Percentiles rank a stretch among this genome's conserved stretches.
Evolutionary conservation across 768 basidiomycete species (phyloP).

Genomic region (Termitomyces bulborhizus): DNA sequence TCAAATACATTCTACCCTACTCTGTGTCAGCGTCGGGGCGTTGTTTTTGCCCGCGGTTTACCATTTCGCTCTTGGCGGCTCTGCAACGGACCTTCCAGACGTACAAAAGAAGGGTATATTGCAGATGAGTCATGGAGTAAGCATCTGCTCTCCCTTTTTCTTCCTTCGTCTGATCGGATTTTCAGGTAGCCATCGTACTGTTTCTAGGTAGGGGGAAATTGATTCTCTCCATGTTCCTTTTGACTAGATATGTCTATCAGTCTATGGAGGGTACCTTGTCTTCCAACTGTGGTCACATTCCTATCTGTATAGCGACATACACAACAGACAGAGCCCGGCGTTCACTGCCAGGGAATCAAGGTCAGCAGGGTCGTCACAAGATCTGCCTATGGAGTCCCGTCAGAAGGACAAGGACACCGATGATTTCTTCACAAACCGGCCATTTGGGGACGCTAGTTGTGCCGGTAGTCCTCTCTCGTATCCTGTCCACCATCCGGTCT

Average conservation of each 20-base stretch:
- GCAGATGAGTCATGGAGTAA: constrained; percentile 71
- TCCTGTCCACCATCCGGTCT: neutral
- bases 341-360: constrained; percentile 20
- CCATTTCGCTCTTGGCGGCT: constrained; percentile 49
- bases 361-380: neutral
- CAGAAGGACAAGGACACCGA: neutral
- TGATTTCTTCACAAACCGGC: neutral
- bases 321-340: constrained; percentile 35
- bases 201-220: constrained; percentile 51
- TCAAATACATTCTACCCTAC: constrained; percentile 66
- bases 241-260: constrained; percentile 25
- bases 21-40: constrained; percentile 73
- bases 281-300: constrained; percentile 82
- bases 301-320: constrained; percentile 52
- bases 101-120: constrained; percentile 47
- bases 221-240: neutral
- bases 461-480: neutral
- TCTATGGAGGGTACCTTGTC: constrained; percentile 64
- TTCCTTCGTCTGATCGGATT: too few species aligned
- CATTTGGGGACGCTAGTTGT: neutral
- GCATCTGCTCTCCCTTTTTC: constrained; percentile 17
- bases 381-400: neutral
- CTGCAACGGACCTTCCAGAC: constrained; percentile 15
- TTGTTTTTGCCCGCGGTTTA: constrained; percentile 76
- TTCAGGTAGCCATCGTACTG: constrained; percentile 70